Evolutionary conservation across 2,329 filamentous ascomycete genomes (phyloP).

Genomic region (Colletotrichum limetticola): DNA sequence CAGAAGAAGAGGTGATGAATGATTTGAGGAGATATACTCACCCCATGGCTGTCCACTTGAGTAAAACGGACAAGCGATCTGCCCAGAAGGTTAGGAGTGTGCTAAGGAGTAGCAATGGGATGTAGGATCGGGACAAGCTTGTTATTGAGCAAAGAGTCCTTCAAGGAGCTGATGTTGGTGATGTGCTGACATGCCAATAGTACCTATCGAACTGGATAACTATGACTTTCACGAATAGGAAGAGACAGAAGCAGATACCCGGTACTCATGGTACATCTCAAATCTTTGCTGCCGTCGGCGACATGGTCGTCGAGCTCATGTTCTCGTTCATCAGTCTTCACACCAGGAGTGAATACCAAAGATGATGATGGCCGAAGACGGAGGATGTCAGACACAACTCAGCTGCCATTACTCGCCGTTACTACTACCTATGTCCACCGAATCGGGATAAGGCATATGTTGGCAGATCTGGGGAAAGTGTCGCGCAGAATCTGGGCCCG

Average conservation of each 20-base stretch:
- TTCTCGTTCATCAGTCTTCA: neutral
- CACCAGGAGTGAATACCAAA: neutral
- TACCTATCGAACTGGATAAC: neutral
- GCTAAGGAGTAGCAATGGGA: conserved; percentile 59
- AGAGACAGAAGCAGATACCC: neutral
- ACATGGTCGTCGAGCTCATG: neutral
- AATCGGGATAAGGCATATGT: neutral
- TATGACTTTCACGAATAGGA: neutral
- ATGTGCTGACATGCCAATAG: neutral
- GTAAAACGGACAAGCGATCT: conserved; percentile 60
- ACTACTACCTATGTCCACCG: neutral
- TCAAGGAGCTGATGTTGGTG: neutral
- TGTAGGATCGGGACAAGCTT: conserved; percentile 43
- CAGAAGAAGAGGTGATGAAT: conserved; percentile 44
- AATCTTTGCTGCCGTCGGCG: neutral
- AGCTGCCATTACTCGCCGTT: neutral
- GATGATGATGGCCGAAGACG: neutral
- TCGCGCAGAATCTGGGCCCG: neutral
- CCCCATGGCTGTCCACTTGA: conserved; percentile 59
- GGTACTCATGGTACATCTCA: neutral
- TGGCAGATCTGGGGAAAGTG: neutral
- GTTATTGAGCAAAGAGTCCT: conserved; percentile 13
- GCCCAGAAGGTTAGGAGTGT: conserved; percentile 58
- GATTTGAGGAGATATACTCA: conserved; percentile 56
- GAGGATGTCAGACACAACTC: too few relatives aligned